Conservation (phyloP, 192 early-diverging fungal genomes). For the Linnemannia exigua region DNA sequence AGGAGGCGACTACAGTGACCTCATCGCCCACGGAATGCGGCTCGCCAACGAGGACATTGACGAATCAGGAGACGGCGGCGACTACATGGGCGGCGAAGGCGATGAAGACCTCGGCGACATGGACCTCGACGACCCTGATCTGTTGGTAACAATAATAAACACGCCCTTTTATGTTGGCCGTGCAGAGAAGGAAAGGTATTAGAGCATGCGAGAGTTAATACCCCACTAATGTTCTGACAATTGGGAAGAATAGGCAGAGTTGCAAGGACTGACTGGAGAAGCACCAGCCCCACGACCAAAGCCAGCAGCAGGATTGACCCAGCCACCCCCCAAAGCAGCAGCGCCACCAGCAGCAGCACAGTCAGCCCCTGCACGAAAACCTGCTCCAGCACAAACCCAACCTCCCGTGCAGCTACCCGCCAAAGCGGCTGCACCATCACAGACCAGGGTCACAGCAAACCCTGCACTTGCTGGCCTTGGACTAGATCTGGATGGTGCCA, state of each 20-base stretch:
- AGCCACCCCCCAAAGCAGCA: conserved; percentile 18
- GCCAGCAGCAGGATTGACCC: conserved; percentile 19
- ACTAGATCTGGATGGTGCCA: conserved; percentile 24
- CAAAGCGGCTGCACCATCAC: not conserved
- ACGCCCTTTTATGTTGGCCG: not conserved
- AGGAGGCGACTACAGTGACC: conserved; percentile 42
- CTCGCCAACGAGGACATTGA: conserved; percentile 48
- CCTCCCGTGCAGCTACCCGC: not conserved
- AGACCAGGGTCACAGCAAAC: not conserved
- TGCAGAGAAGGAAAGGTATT: not conserved
- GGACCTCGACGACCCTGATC: conserved; percentile 67
- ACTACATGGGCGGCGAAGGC: conserved; percentile 33
- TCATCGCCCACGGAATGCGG: conserved; percentile 44
- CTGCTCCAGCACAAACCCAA: conserved; percentile 31
- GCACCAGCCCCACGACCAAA: conserved; percentile 27
- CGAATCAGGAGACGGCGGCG: conserved; percentile 26
- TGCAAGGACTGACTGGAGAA: conserved; percentile 58
- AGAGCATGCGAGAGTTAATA: not conserved
- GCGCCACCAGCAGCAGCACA: conserved; percentile 11
- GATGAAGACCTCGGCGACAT: conserved; percentile 53
- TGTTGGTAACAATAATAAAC: conserved; percentile 57
- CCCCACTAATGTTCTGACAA: not conserved
- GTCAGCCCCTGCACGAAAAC: conserved; percentile 8
- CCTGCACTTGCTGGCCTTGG: conserved; percentile 36
- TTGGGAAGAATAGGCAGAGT: conserved; percentile 55